Evolutionary conservation across 257 asterid genomes (phyloP).

Genomic region (Solanum chmielewskii): DNA sequence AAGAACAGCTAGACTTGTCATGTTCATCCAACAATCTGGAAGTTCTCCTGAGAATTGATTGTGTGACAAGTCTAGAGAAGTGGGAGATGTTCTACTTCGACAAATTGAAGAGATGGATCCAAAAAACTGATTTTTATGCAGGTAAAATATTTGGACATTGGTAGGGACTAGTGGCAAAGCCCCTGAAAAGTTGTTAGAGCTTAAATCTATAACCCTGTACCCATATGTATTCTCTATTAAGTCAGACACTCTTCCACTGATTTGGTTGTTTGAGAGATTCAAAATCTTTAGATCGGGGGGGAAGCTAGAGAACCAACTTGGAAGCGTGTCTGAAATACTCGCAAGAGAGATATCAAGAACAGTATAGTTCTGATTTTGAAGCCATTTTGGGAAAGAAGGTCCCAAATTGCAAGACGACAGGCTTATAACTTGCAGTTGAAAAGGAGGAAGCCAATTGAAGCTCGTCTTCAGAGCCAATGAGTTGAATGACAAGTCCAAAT

Average conservation of each 20-base stretch:
- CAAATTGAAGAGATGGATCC: slow-evolving; percentile 17
- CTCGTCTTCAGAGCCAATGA: neutral
- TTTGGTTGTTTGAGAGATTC: slow-evolving; percentile 19
- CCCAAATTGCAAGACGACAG: slow-evolving; percentile 13
- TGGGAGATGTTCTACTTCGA: neutral
- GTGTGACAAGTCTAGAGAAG: slow-evolving; percentile 1
- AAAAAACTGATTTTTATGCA: slow-evolving; percentile 7
- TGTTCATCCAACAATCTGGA: slow-evolving; percentile 12
- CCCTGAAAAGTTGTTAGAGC: slow-evolving; percentile 17
- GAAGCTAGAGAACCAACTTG: slow-evolving; percentile 13
- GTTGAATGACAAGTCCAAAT: slow-evolving; percentile 6
- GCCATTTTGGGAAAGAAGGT: slow-evolving; percentile 21
- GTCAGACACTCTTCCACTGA: slow-evolving; percentile 16
- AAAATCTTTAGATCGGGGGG: neutral
- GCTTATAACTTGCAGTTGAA: neutral
- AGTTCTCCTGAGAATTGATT: slow-evolving; percentile 7
- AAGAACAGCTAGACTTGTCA: neutral
- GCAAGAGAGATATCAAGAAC: slow-evolving; percentile 10
- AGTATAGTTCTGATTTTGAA: slow-evolving; percentile 1
- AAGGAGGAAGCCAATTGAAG: slow-evolving; percentile 16
- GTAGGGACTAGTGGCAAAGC: neutral
- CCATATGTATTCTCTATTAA: neutral
- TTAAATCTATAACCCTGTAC: neutral
- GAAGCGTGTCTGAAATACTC: slow-evolving; percentile 12
- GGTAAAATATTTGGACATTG: neutral